Evolutionary conservation across 2,329 filamentous ascomycete genomes (phyloP).

Genomic region (Colletotrichum cereale): DNA sequence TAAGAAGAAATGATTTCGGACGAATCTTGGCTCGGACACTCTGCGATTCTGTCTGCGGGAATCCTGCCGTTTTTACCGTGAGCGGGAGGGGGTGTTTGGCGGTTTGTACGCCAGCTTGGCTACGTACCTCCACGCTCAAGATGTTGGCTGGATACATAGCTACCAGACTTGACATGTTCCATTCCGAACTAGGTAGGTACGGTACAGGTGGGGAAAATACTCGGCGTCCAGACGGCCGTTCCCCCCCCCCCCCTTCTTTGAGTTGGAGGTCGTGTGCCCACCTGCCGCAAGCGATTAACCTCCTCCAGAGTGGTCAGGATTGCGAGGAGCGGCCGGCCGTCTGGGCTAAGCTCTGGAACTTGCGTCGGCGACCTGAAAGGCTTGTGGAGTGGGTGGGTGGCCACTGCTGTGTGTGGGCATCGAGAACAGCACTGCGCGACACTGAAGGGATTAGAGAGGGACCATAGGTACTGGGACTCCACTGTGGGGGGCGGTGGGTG

Average conservation of each 20-base stretch:
- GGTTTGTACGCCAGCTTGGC: background rate
- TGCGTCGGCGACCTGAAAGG: constrained; percentile 4
- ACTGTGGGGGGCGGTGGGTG: constrained; percentile 21
- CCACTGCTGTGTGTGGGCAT: constrained; percentile 20
- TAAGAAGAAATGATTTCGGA: background rate
- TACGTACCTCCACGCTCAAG: background rate
- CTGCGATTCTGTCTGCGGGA: background rate
- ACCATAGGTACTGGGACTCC: constrained; percentile 11
- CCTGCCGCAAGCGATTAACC: constrained; percentile 23
- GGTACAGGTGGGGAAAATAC: background rate
- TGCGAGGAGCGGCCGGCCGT: constrained; percentile 3
- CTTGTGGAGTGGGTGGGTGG: constrained; percentile 7
- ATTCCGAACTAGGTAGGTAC: no score
- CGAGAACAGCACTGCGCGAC: constrained; percentile 20
- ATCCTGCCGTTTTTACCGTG: background rate
- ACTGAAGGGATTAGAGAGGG: constrained; percentile 24
- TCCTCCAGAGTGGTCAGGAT: background rate
- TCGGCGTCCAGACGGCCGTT: background rate
- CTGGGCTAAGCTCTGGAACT: background rate
- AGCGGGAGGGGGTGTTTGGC: no score
- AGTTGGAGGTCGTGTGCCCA: constrained; percentile 32
- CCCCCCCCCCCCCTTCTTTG: background rate
- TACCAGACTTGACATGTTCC: background rate
- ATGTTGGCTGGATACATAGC: background rate
- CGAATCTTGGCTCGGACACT: constrained; percentile 27